Percentiles rank a stretch among this genome's conserved stretches.
These are phyloP conservation scores for Adansonia gregorii DNA, from an alignment of 441 rosid species.

Conservation along the genomic window DNA sequence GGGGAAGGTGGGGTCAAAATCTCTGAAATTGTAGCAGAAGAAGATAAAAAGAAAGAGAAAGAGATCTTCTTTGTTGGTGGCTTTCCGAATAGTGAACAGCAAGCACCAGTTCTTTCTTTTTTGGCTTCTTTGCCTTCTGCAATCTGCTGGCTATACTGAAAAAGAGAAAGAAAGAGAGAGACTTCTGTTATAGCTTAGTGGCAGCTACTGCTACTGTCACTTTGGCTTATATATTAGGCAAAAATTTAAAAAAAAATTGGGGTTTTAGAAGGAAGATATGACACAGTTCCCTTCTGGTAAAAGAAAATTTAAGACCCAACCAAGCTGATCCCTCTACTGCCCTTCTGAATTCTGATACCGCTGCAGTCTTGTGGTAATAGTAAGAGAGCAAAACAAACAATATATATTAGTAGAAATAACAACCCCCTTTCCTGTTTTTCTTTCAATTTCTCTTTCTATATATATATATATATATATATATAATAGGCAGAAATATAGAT, in stretches of 20 bases:
- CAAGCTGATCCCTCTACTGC: neutral
- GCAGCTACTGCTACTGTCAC: constrained; percentile 43
- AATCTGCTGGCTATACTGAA: neutral
- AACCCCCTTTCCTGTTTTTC: neutral
- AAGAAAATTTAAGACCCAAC: neutral
- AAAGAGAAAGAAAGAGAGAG: neutral
- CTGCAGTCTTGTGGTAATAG: constrained; percentile 1
- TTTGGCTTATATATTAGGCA: constrained; percentile 38
- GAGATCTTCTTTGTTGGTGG: constrained; percentile 35
- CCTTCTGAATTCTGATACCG: neutral
- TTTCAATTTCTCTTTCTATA: neutral
- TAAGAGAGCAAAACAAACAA: neutral
- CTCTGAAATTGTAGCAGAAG: constrained; percentile 49
- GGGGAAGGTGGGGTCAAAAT: constrained; percentile 46
- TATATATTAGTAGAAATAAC: neutral
- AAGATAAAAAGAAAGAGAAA: constrained; percentile 16
- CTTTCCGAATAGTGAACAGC: constrained; percentile 25
- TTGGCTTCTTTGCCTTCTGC: constrained; percentile 11
- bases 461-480: neutral
- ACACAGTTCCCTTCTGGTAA: constrained; percentile 17
- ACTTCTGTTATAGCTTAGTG: constrained; percentile 20
- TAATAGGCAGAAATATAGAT: too few species aligned
- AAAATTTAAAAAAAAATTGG: neutral
- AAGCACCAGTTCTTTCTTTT: constrained; percentile 2
- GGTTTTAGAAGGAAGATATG: constrained; percentile 31